Base-by-base conservation (phyloP, 2,329 filamentous ascomycete genomes). In the Trichoderma guizhouense region DNA sequence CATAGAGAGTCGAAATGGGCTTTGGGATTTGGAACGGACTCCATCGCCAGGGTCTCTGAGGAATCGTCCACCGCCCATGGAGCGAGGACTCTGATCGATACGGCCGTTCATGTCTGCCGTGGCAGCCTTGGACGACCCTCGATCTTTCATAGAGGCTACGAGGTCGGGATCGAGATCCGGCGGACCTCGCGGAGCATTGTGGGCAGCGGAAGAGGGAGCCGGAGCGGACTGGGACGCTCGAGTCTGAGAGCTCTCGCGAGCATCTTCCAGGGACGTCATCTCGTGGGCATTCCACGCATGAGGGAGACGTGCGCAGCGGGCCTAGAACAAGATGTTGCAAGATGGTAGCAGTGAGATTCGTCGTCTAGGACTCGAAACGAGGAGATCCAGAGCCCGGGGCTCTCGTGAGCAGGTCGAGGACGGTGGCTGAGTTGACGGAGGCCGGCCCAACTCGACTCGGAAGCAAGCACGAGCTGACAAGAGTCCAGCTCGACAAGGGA, bases 1-100 rank as follows among this genome's bases (percentile, higher is more conserved):
- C 80, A 88, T 86, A 7, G 82, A 30, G 74, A 84, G 75, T 24
- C 81, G 80, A 39, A 82, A 80, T 18, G 81, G 81, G 57, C 80
- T 83, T 61, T 80, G 81, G 8, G 81, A 82, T 7, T 79, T 75
- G 15, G 81, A 81, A n/a, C 82, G 77, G 34, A 74, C 76, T 30
- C 73, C 74, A 24, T 75, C 70, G 3, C 58, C 58, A 12, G 77
- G 72, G 21, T 82, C 81, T 66, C 79, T 77, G n/a, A 82, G 76
- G 72, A 82, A 82, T 60, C 81, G 80, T 14, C 79, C 76, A 61
- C 77, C 78, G 14, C 73, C 73, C 47, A 77, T 70, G 15, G 76
- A 73, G 11, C 73, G 76, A 30, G 76, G 76, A 58, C 76, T 79
- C 7, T 71, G 77, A 74, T 80, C 76, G 66, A 73, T 73, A 9